Base-by-base conservation (phyloP, 495 filamentous ascomycete genomes). In the Penicillium herquei region DNA sequence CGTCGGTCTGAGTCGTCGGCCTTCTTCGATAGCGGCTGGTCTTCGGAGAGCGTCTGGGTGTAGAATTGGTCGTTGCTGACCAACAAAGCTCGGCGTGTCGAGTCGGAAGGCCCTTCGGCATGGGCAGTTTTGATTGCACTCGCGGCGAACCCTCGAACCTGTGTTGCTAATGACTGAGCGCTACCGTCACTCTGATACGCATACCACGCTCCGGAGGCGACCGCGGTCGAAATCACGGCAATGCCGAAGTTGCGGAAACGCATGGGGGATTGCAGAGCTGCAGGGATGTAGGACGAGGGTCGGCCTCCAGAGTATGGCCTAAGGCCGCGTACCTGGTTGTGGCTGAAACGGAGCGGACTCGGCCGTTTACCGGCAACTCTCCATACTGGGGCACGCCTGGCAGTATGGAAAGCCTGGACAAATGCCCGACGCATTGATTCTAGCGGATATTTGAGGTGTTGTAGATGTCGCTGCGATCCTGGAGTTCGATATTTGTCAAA, bases 61-160 rank as follows among this genome's bases (percentile, higher is more conserved):
- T 91, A 95, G 37, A 96, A 81, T 67, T 89, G 82, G 63, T 93
- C 89, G 64, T 90, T 84, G 51, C 89, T 89, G 41, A 98, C 88
- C 17, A 93, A 79, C 41, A 96, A 75, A 18, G 72, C 70, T 34
- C 68, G 75, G 31, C 74, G 70, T 30, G 72, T 66, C 14, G 65
- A 43, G 6, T 73, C 68, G 3, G 67, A 51, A 11, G 69, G 60
- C 8, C 63, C 54, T 49, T 73, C 67, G 10, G 71, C 66, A 42
- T 71, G 60, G 34, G 65, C 65, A 42, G 60, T 59, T 31, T 49
- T 46, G 45, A 68, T 55, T 17, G 67, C 68, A 53, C 62, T 68
- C 14, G 68, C 58, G 18, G 74, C 72, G 18, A 72, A 62, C 43
- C 55, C 57, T 44, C 65, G 55, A 51, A 68, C 49, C 46, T 68